phyloP scores from a whole-genome alignment of 2,329 filamentous ascomycete species.

The Aspergillus fructus region DNA sequence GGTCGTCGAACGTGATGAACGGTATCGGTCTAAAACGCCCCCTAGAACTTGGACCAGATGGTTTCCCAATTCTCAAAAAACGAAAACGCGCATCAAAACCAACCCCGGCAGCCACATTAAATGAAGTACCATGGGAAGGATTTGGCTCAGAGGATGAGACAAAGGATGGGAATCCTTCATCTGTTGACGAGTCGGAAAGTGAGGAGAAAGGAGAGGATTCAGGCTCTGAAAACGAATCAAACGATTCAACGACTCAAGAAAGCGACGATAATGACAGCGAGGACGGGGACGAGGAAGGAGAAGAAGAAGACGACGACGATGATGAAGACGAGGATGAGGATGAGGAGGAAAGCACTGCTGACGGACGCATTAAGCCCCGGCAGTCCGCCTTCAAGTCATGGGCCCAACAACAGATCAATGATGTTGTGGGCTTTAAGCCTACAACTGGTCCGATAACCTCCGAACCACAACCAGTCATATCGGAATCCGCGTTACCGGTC shows the following conservation, averaged over 20 bases:
- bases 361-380: conserved; percentile 31
- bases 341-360: conserved; percentile 28
- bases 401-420: conserved; percentile 83
- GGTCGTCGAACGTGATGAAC: conserved; percentile 15
- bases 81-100: conserved; percentile 67
- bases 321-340: conserved; percentile 34
- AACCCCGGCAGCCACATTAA: conserved; percentile 28
- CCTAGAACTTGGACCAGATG: conserved; percentile 74
- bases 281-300: conserved; percentile 38
- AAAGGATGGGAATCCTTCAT: conserved; percentile 30
- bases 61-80: conserved; percentile 78
- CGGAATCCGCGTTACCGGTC: conserved; percentile 29
- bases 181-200: conserved; percentile 21
- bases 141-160: conserved; percentile 44
- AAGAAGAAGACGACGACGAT: conserved; percentile 21
- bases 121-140: conserved; percentile 48
- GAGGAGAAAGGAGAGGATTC: conserved; percentile 31
- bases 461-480: conserved; percentile 33
- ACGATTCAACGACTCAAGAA: conserved; percentile 23
- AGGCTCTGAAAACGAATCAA: conserved; percentile 10
- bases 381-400: conserved; percentile 84
- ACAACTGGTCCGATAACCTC: conserved; percentile 35
- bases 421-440: conserved; percentile 70
- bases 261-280: conserved; percentile 17
- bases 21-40: conserved; percentile 87